phyloP scores from a whole-genome alignment of 192 early-diverging fungal genomes.

The Coemansia sp. region DNA sequence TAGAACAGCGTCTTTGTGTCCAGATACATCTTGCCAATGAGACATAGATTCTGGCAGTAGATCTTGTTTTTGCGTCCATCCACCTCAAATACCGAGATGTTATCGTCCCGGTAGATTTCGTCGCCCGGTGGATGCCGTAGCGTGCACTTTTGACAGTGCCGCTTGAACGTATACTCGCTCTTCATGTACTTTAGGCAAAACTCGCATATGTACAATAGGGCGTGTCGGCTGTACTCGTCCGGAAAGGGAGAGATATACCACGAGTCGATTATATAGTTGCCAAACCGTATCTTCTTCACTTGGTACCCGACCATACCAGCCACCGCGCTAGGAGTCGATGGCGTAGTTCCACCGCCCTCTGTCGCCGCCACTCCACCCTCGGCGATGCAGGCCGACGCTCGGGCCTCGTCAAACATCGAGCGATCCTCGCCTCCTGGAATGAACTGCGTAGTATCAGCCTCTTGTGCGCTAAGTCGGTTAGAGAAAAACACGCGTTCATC shows the following conservation, averaged over 20 bases:
- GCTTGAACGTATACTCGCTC: slow-evolving; percentile 72
- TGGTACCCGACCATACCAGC: slow-evolving; percentile 33
- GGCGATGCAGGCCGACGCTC: slow-evolving; percentile 33
- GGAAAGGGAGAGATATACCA: slow-evolving; percentile 98
- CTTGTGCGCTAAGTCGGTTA: slow-evolving; percentile 50
- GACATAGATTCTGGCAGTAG: slow-evolving; percentile 96
- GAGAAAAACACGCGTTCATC: slow-evolving; percentile 38
- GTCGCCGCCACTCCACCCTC: slow-evolving; percentile 8
- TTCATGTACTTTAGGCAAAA: slow-evolving; percentile 99
- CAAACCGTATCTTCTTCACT: slow-evolving; percentile 70
- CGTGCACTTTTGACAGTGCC: slow-evolving; percentile 85
- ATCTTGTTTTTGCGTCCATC: slow-evolving; percentile 97
- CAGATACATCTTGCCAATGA: slow-evolving; percentile 94
- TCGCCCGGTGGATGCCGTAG: slow-evolving; percentile 89
- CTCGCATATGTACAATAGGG: slow-evolving; percentile 88
- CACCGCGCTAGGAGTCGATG: slow-evolving; percentile 24
- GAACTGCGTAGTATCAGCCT: slow-evolving; percentile 57
- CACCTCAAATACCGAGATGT: slow-evolving; percentile 90
- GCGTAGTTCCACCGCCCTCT: slow-evolving; percentile 15
- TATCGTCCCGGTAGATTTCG: slow-evolving; percentile 92
- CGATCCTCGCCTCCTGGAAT: slow-evolving; percentile 58
- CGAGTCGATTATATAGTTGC: slow-evolving; percentile 80
- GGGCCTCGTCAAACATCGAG: slow-evolving; percentile 55
- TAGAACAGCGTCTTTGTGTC: slow-evolving; percentile 98
- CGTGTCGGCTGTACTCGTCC: slow-evolving; percentile 87